These are phyloP conservation scores for Penicillium sp. DNA, from an alignment of 2,329 filamentous ascomycete species.

Conservation along the genomic window DNA sequence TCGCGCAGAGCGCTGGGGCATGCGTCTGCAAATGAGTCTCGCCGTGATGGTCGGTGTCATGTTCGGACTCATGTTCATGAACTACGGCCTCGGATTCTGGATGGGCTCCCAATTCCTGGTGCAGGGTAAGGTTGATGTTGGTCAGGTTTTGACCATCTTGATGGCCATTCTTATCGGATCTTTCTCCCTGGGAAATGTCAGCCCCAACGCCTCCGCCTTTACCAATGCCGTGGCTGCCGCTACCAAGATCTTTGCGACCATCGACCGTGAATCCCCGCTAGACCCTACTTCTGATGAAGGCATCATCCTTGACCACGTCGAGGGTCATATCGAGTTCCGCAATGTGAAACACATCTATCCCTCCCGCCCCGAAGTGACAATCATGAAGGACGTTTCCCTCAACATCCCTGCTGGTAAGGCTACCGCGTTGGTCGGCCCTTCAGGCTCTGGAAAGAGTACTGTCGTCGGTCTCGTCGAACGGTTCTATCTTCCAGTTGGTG, in stretches of 20 bases:
- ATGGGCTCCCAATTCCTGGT: conserved; percentile 75
- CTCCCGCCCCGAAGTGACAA: conserved; percentile 81
- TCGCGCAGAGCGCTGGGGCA: conserved; percentile 72
- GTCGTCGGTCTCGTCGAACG: conserved; percentile 90
- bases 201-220: conserved; percentile 83
- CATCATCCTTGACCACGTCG: conserved; percentile 67
- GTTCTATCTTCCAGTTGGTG: conserved; percentile 87
- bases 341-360: conserved; percentile 92
- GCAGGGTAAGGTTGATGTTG: conserved; percentile 62
- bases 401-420: conserved; percentile 83
- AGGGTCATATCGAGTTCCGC: conserved; percentile 76
- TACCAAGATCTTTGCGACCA: conserved; percentile 89
- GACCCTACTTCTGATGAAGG: conserved; percentile 72
- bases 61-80: conserved; percentile 81
- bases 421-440: conserved; percentile 89
- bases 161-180: conserved; percentile 91
- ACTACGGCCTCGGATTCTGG: conserved; percentile 87
- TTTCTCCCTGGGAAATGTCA: conserved; percentile 83
- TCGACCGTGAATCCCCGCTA: conserved; percentile 81
- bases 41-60: conserved; percentile 78
- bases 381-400: conserved; percentile 81
- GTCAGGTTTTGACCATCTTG: conserved; percentile 76
- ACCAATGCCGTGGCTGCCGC: conserved; percentile 79
- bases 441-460: conserved; percentile 91
- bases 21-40: conserved; percentile 69